Conservation (phyloP, 139 green algal species). For the Closterium sp. region DNA sequence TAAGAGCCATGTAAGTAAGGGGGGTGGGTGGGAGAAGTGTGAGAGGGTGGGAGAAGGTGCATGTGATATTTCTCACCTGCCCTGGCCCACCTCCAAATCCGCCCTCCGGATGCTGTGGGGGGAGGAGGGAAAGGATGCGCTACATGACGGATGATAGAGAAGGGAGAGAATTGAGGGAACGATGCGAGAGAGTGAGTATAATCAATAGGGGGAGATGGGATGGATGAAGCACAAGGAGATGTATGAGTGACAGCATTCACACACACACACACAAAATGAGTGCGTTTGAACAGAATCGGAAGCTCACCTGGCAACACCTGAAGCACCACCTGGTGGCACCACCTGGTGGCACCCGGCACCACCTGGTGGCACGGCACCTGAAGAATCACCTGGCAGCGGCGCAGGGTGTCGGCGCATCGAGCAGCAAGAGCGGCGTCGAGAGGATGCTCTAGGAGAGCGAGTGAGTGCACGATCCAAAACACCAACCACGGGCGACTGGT, state of each 20-base stretch:
- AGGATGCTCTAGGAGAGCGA: conserved; percentile 73
- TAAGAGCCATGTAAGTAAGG: too few species aligned
- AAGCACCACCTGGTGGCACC: neutral
- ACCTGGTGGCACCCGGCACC: neutral
- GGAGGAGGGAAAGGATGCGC: neutral
- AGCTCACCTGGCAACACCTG: neutral
- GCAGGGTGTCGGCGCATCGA: conserved; percentile 71
- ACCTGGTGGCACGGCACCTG: too few species aligned
- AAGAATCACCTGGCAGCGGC: conserved; percentile 10
- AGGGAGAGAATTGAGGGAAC: neutral
- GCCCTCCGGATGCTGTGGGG: conserved; percentile 67
- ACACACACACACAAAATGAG: too few species aligned
- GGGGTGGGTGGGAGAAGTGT: too few species aligned
- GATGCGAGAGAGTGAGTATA: too few species aligned
- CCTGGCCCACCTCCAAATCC: conserved; percentile 60
- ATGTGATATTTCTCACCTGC: conserved; percentile 33
- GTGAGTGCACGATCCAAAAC: conserved; percentile 87
- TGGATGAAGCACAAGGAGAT: too few species aligned
- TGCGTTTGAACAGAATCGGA: too few species aligned
- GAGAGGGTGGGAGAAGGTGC: conserved; percentile 38
- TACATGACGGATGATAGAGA: neutral
- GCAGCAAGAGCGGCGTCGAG: conserved; percentile 30
- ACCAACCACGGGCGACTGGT: conserved; percentile 84
- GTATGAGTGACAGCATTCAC: too few species aligned
- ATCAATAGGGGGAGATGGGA: too few species aligned